Conservation (phyloP, 1,284 basidiomycete species). For the Filobasidium uniguttulatum region DNA sequence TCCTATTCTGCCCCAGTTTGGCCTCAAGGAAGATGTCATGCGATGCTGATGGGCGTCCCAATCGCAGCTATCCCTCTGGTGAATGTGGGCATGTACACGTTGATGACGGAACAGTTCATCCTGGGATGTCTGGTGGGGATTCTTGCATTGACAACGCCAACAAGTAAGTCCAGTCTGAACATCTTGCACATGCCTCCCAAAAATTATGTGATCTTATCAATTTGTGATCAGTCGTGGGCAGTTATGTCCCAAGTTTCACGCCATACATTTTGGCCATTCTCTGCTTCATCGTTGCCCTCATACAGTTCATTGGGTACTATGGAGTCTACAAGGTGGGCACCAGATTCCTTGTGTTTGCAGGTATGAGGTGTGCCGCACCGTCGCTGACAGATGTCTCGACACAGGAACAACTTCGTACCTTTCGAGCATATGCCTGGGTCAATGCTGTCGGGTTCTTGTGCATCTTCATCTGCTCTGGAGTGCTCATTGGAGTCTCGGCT, state of each 20-base stretch:
- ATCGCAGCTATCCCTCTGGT: conserved; percentile 60
- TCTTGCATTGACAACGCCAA: conserved; percentile 61
- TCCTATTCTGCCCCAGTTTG: background rate
- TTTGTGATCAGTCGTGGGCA: conserved; percentile 65
- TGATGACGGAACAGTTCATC: conserved; percentile 59
- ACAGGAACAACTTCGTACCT: conserved; percentile 64
- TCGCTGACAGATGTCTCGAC: background rate
- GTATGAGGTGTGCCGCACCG: no score
- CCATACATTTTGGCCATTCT: conserved; percentile 59
- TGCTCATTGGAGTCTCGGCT: conserved; percentile 65
- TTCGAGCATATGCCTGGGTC: conserved; percentile 57
- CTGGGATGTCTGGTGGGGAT: conserved; percentile 58
- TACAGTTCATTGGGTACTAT: conserved; percentile 67
- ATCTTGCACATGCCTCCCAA: background rate
- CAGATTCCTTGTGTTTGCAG: background rate
- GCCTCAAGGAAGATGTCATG: background rate
- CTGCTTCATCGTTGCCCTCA: conserved; percentile 54
- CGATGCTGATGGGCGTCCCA: background rate
- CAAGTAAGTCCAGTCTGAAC: conserved; percentile 44
- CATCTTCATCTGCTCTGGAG: conserved; percentile 60
- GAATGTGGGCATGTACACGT: conserved; percentile 73
- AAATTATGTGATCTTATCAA: background rate
- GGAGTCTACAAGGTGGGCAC: conserved; percentile 56
- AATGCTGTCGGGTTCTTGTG: conserved; percentile 48
- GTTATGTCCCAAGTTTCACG: conserved; percentile 58